Evolutionary conservation across 345 rosid species (phyloP).

Genomic region (Corchorus capsularis): DNA sequence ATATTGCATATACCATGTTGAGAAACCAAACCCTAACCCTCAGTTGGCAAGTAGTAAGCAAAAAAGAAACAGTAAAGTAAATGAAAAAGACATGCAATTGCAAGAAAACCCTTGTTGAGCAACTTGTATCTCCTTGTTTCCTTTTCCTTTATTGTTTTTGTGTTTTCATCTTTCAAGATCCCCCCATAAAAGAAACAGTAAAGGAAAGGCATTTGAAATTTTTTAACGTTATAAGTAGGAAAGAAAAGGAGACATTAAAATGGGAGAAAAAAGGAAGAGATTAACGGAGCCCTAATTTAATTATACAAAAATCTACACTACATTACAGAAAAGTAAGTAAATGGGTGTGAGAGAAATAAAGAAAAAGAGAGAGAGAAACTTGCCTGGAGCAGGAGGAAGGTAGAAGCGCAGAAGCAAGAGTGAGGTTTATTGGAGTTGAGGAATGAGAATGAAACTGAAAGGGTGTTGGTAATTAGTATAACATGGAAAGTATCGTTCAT

Average conservation of each 20-base stretch:
- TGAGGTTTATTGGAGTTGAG: neutral
- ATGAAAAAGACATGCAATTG: neutral
- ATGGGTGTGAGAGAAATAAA: no score
- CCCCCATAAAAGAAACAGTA: neutral
- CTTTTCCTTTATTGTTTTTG: neutral
- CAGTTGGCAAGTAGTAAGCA: neutral
- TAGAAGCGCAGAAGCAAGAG: neutral
- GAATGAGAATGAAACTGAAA: slow-evolving; percentile 11
- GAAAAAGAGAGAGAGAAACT: slow-evolving; percentile 4
- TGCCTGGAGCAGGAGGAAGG: slow-evolving; percentile 17
- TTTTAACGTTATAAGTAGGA: neutral
- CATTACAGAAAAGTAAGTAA: no score
- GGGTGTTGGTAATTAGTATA: slow-evolving; percentile 17
- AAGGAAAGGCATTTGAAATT: neutral
- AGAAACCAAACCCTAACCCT: slow-evolving; percentile 25
- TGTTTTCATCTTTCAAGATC: neutral
- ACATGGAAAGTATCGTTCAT: slow-evolving; percentile 32
- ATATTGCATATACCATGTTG: neutral
- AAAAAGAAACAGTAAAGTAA: neutral
- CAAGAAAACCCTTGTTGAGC: neutral
- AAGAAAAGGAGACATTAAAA: neutral
- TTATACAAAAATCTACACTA: no score
- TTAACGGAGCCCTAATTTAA: no score
- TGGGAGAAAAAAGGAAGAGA: no score
- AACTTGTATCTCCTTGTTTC: neutral